Percentiles rank a stretch among this genome's conserved stretches.
Evolutionary conservation across 1,284 basidiomycete genomes (phyloP).

Genomic region (Tilletiopsis washingtonensis): DNA sequence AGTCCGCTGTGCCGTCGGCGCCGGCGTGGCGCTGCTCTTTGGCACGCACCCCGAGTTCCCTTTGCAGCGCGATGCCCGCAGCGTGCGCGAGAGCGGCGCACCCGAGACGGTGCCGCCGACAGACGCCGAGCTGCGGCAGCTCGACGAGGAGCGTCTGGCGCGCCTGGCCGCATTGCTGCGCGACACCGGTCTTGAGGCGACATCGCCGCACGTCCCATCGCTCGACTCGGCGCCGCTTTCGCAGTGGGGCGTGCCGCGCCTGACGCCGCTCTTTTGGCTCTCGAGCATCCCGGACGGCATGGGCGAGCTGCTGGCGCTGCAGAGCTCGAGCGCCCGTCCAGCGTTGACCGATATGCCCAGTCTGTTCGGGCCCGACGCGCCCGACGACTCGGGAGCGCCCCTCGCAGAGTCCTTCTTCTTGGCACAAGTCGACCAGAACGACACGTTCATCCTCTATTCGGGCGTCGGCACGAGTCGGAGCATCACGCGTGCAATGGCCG

Average conservation of each 20-base stretch:
- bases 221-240: too few relatives aligned
- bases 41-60: constrained; percentile 60
- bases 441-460: background rate
- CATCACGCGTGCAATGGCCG: background rate
- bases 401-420: background rate
- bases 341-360: background rate
- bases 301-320: background rate
- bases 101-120: too few relatives aligned
- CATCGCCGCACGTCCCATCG: too few relatives aligned
- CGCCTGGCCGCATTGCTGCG: too few relatives aligned
- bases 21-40: constrained; percentile 59
- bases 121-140: too few relatives aligned
- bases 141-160: too few relatives aligned
- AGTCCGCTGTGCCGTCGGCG: constrained; percentile 53
- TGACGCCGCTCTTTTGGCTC: background rate
- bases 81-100: too few relatives aligned
- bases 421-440: background rate
- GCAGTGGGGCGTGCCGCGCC: too few relatives aligned
- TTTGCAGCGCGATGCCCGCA: too few relatives aligned
- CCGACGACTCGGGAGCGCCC: background rate
- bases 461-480: background rate
- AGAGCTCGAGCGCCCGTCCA: too few relatives aligned
- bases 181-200: too few relatives aligned
- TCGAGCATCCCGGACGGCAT: background rate
- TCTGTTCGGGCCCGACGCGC: background rate